Conservation (phyloP, 1,284 basidiomycete genomes). For the Schizophyllum amplum region DNA sequence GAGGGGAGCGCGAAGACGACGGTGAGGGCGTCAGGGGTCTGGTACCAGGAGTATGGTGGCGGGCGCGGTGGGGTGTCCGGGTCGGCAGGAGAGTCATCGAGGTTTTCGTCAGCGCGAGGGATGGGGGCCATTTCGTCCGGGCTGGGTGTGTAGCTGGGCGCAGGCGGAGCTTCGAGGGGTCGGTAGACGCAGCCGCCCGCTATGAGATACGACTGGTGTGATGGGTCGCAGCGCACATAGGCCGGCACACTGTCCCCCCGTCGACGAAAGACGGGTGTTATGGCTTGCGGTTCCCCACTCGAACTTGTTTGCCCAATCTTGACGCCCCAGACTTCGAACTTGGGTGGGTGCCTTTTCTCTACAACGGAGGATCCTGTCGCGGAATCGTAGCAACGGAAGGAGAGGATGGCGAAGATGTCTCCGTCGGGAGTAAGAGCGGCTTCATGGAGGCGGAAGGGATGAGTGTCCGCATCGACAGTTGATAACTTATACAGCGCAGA, state of each 20-base stretch:
- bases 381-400: constrained; percentile 41
- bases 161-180: constrained; percentile 23
- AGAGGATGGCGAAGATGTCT: constrained; percentile 40
- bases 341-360: constrained; percentile 19
- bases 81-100: constrained; percentile 23
- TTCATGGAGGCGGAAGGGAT: constrained; percentile 56
- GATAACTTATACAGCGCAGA: constrained; percentile 37
- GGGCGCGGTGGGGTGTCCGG: constrained; percentile 31
- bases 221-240: constrained; percentile 41
- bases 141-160: constrained; percentile 42
- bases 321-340: constrained; percentile 60
- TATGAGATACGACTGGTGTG: constrained; percentile 41
- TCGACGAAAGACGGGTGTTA: constrained; percentile 61
- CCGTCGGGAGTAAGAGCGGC: constrained; percentile 30
- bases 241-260: constrained; percentile 67
- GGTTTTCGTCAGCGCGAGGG: constrained; percentile 48
- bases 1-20: constrained; percentile 77
- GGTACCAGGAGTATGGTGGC: constrained; percentile 86
- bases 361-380: constrained; percentile 5
- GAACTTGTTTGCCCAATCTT: constrained; percentile 38
- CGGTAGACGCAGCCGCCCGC: constrained; percentile 51
- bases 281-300: constrained; percentile 22
- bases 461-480: constrained; percentile 4
- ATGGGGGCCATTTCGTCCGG: constrained; percentile 61
- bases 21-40: constrained; percentile 76